A percentile compares a stretch with the other conserved stretches of the same genome.
These are phyloP conservation scores for Camelina neglecta DNA, from an alignment of 345 rosid species.

Conservation along the genomic window DNA sequence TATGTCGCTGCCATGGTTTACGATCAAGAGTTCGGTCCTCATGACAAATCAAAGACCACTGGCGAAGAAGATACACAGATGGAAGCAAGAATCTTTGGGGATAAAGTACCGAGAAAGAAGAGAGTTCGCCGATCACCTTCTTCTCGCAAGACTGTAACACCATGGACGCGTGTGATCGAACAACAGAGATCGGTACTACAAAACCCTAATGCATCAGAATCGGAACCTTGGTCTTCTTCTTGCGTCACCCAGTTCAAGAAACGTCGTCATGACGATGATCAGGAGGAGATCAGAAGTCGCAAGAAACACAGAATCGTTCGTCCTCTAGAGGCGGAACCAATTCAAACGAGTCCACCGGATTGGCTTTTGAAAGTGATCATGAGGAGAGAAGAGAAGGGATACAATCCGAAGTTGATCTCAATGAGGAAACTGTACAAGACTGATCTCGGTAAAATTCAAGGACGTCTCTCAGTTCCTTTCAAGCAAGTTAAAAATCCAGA, in stretches of 20 bases:
- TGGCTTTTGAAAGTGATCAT: background rate
- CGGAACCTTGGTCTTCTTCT: conserved; percentile 2
- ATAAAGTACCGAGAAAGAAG: background rate
- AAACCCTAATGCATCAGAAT: background rate
- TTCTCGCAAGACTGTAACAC: background rate
- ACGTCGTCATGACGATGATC: too few species aligned
- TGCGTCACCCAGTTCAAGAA: background rate
- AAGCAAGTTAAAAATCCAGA: background rate
- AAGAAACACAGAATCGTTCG: background rate
- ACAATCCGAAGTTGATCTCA: too few species aligned
- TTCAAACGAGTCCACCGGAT: background rate
- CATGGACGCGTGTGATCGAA: background rate
- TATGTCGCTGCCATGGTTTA: background rate
- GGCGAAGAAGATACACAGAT: background rate
- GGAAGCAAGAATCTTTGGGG: background rate
- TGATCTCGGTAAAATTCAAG: too few species aligned
- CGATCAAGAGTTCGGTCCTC: background rate
- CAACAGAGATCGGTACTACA: background rate
- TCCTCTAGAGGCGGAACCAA: background rate
- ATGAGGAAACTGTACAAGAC: too few species aligned
- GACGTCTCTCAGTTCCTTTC: background rate
- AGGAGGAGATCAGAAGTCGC: background rate
- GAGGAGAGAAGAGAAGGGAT: too few species aligned
- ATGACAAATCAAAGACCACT: background rate
- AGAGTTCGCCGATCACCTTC: background rate